Percentiles rank a stretch among this genome's conserved stretches.
Evolutionary conservation across 1,284 basidiomycete genomes (phyloP).

Genomic region (Apiotrichum brassicae): DNA sequence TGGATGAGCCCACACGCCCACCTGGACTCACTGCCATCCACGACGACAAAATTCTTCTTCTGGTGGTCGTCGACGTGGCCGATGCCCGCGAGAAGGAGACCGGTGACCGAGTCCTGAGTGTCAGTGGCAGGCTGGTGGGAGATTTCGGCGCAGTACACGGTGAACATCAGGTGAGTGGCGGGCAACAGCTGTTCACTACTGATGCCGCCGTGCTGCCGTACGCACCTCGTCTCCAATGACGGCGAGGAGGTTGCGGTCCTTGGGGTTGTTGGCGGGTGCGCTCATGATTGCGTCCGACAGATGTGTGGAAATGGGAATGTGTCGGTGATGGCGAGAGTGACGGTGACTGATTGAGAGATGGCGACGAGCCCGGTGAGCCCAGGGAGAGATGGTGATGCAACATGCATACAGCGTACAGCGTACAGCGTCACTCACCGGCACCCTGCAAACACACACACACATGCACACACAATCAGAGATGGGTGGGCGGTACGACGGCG

Average conservation of each 20-base stretch:
- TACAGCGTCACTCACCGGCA: too few species aligned
- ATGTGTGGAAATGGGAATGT: too few species aligned
- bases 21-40: constrained; percentile 76
- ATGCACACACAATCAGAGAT: too few species aligned
- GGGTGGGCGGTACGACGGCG: too few species aligned
- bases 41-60: constrained; percentile 93
- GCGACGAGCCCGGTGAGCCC: too few species aligned
- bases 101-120: constrained; percentile 84
- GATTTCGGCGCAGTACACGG: constrained; percentile 80
- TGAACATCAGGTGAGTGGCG: constrained; percentile 57
- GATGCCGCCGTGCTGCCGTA: too few species aligned
- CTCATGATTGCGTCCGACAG: constrained; percentile 24
- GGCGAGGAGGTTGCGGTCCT: constrained; percentile 77
- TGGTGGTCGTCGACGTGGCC: constrained; percentile 80
- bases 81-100: constrained; percentile 82
- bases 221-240: constrained; percentile 91
- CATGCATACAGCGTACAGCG: too few species aligned
- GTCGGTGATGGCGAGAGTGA: too few species aligned
- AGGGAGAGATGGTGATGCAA: too few species aligned
- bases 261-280: constrained; percentile 45
- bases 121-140: constrained; percentile 64
- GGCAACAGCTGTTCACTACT: constrained; percentile 32
- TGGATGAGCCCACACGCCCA: too few species aligned
- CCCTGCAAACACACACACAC: too few species aligned
- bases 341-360: too few species aligned